Conservation (phyloP, 495 filamentous ascomycete species). For the Trichoderma parareesei region DNA sequence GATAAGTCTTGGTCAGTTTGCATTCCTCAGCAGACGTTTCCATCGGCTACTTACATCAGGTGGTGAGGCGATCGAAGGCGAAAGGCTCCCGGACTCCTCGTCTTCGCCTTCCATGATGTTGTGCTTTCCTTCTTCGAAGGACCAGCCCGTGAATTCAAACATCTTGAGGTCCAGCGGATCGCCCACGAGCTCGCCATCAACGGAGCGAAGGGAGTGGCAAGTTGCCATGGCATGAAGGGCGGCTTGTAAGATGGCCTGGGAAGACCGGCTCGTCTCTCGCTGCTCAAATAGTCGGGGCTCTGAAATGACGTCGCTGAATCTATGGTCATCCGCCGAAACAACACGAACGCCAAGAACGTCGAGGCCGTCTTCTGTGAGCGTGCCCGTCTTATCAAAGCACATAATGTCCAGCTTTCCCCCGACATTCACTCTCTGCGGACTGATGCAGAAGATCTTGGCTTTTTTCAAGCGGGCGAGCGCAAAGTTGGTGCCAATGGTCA, state of each 20-base stretch:
- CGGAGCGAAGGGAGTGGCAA: slow-evolving; percentile 81
- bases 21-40: background rate
- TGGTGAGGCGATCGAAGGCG: slow-evolving; percentile 79
- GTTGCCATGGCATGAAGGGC: slow-evolving; percentile 93
- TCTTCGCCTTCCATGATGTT: slow-evolving; percentile 47
- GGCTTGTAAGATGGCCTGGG: slow-evolving; percentile 52
- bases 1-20: slow-evolving; percentile 13
- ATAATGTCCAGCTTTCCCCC: slow-evolving; percentile 92
- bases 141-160: slow-evolving; percentile 97
- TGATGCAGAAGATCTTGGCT: slow-evolving; percentile 94
- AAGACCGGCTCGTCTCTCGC: background rate
- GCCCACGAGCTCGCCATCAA: slow-evolving; percentile 82
- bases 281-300: slow-evolving; percentile 18
- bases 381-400: slow-evolving; percentile 98
- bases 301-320: slow-evolving; percentile 41
- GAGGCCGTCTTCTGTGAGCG: slow-evolving; percentile 91
- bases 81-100: slow-evolving; percentile 57
- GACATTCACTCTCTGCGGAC: slow-evolving; percentile 91
- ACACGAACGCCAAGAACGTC: slow-evolving; percentile 86
- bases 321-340: slow-evolving; percentile 52
- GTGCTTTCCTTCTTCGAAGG: slow-evolving; percentile 77
- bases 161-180: slow-evolving; percentile 97
- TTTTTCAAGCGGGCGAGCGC: slow-evolving; percentile 77
- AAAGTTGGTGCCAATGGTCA: slow-evolving; percentile 95
- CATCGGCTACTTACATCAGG: slow-evolving; percentile 40